Conservation (phyloP, 2,329 filamentous ascomycete species). For the Pyricularia sp. region DNA sequence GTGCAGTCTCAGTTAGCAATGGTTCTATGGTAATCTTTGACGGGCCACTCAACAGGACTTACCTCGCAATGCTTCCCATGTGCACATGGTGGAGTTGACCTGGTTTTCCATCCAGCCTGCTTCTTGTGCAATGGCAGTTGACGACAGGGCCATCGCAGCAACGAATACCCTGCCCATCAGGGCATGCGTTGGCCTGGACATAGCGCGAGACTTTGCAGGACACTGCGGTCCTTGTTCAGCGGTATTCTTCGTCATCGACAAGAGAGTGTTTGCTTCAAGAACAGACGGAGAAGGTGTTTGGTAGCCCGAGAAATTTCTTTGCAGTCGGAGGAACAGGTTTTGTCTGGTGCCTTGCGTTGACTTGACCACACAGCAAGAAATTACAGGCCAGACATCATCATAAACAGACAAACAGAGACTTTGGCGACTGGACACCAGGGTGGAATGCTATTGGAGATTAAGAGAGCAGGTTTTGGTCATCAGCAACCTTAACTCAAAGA, state of each 20-base stretch:
- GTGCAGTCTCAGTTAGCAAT: background rate
- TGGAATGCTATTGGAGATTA: conserved; percentile 2
- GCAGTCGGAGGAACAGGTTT: background rate
- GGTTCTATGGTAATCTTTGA: background rate
- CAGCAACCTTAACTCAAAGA: background rate
- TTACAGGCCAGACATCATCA: background rate
- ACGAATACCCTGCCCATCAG: background rate
- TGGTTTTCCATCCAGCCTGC: conserved; percentile 40
- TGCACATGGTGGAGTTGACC: conserved; percentile 49
- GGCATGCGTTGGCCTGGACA: background rate
- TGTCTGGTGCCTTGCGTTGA: background rate
- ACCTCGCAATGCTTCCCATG: conserved; percentile 41
- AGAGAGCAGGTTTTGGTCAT: background rate
- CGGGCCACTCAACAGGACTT: conserved; percentile 6
- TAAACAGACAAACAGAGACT: background rate
- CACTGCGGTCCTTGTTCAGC: background rate
- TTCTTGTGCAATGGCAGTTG: conserved; percentile 29
- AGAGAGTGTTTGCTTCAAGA: background rate
- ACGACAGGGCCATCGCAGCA: conserved; percentile 15
- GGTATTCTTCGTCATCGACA: background rate
- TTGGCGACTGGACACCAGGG: too few species aligned
- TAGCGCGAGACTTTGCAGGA: background rate
- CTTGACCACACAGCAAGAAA: background rate
- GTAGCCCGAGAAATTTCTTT: background rate
- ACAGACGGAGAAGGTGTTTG: background rate